Evolutionary conservation across 768 basidiomycete species (phyloP), one percentile per base, ranked within the genome.

Genomic region (Mycena vulgaris): DNA sequence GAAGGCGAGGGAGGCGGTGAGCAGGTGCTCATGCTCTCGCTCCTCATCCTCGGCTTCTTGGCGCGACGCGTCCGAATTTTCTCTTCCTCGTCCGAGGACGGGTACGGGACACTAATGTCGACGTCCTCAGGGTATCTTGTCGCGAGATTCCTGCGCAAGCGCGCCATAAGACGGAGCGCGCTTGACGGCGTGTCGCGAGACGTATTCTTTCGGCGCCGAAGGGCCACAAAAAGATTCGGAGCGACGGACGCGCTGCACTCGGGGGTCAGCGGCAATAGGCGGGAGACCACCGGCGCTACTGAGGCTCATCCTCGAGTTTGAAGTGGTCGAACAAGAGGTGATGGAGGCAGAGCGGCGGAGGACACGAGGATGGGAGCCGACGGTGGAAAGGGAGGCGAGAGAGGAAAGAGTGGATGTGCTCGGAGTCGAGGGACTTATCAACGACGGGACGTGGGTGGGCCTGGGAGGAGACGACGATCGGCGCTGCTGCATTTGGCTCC

Each of bases 31-130:
- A 58, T n/a, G 35, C 53, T 64, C 31, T 57, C 39, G 53, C 47
- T 70, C 79, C 79, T 81, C 19, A 80, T 75, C 28, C 89, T 85
- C 56, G 85, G 81, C 80, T 91, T 93, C 87, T 94, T 94, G 27
- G 85, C 90, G 39, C 83, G 84, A 70, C 83, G 84, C 45, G 83
- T 85, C 40, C 92, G 87, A 27, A 85, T 74, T 78, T 89, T 90
- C 81, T 94, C 92, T 75, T 94, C 93, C 71, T 94, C 93, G 75
- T 94, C 93, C 23, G 91, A 92, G 16, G 93, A 92, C 27, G 88
- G 81, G 76, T 81, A 84, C 51, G 84, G 83, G 25, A 79, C 78
- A 21, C 79, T 80, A 77, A 76, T 85, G 78, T 51, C 71, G 78
- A 63, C 52, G 67, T 72, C 72, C 35, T 33, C 59, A 5, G 37